phyloP scores from a whole-genome alignment of 192 early-diverging fungal genomes.

The Kickxella alabastrina region DNA sequence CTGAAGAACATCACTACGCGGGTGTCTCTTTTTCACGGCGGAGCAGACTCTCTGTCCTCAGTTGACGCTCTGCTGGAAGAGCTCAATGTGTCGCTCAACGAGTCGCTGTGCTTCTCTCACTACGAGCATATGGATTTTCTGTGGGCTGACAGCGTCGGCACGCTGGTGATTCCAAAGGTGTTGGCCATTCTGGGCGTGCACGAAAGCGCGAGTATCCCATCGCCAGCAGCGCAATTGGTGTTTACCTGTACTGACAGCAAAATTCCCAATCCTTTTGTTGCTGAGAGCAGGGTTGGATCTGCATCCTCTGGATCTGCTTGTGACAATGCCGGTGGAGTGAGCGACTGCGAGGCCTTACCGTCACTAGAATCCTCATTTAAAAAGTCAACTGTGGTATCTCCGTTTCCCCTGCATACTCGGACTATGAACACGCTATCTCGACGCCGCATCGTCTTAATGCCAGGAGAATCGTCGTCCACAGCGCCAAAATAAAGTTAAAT shows the following conservation, averaged over 20 bases:
- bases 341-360: not conserved
- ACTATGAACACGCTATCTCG: constrained; percentile 24
- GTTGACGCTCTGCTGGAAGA: constrained; percentile 59
- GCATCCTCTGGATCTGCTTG: too few species aligned
- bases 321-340: not conserved
- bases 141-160: constrained; percentile 50
- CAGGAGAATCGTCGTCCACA: not conserved
- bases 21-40: constrained; percentile 90
- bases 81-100: constrained; percentile 38
- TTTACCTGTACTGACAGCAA: not conserved
- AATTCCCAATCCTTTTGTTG: too few species aligned
- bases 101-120: constrained; percentile 57
- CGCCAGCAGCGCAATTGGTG: constrained; percentile 4
- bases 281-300: too few species aligned
- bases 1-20: constrained; percentile 69
- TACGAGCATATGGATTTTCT: constrained; percentile 79
- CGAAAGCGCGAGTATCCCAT: constrained; percentile 6
- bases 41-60: constrained; percentile 78
- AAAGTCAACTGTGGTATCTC: not conserved
- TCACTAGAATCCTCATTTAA: too few species aligned
- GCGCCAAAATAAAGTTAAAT: too few species aligned
- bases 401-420: not conserved
- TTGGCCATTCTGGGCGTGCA: constrained; percentile 25
- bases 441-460: constrained; percentile 28
- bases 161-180: constrained; percentile 42